Evolutionary conservation across 495 filamentous ascomycete species (phyloP).

Genomic region (Letharia columbiana): DNA sequence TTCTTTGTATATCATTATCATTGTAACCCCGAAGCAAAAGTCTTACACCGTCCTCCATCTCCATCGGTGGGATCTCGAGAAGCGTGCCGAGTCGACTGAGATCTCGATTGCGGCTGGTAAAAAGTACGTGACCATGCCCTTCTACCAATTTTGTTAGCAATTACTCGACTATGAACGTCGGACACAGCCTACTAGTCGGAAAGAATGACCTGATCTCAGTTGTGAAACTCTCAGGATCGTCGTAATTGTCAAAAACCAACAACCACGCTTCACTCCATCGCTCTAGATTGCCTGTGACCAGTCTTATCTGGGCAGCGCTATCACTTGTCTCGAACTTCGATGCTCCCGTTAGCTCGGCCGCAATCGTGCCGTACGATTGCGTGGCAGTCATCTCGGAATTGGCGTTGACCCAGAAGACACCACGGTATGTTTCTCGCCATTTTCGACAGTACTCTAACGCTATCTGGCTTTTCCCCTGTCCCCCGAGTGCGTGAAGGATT

Average conservation of each 20-base stretch:
- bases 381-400: background rate
- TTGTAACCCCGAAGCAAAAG: background rate
- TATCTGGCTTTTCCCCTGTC: slow-evolving; percentile 1
- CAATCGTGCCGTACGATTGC: background rate
- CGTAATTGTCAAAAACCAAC: background rate
- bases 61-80: background rate
- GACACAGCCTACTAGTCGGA: background rate
- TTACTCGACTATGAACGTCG: background rate
- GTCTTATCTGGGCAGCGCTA: background rate
- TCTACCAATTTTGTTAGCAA: background rate
- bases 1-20: background rate
- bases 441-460: background rate
- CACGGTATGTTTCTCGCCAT: background rate
- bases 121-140: background rate
- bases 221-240: background rate
- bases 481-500: background rate
- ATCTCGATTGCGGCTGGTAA: background rate
- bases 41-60: background rate
- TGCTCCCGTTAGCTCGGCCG: background rate
- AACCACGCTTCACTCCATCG: background rate
- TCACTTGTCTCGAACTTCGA: background rate
- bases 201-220: background rate
- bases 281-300: background rate
- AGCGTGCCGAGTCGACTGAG: background rate
- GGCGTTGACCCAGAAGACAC: background rate